These are phyloP conservation scores for Quercus lobata DNA, from an alignment of 331 rosid species.

Conservation along the genomic window DNA sequence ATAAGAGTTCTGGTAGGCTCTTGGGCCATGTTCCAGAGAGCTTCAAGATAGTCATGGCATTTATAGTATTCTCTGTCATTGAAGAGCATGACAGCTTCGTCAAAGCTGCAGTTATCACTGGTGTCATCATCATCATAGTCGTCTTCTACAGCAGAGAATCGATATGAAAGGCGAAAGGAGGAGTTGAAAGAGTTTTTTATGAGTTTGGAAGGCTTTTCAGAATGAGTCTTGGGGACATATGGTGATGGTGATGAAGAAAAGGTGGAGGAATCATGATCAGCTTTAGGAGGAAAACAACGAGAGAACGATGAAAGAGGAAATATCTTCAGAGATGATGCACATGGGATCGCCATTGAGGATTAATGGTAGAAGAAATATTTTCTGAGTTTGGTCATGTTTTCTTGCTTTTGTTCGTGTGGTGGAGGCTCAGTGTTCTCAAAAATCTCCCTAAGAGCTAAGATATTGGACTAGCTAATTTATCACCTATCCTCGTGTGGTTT, in stretches of 20 bases:
- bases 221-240: background rate
- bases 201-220: slow-evolving; percentile 17
- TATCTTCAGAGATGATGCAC: background rate
- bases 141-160: slow-evolving; percentile 36
- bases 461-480: too few species aligned
- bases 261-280: background rate
- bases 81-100: slow-evolving; percentile 65
- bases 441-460: too few species aligned
- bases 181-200: slow-evolving; percentile 4
- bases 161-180: slow-evolving; percentile 22
- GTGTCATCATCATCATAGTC: slow-evolving; percentile 29
- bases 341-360: background rate
- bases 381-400: background rate
- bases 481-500: too few species aligned
- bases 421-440: background rate
- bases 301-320: background rate
- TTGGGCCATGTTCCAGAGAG: slow-evolving; percentile 64
- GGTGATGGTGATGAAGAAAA: background rate
- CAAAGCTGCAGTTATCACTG: slow-evolving; percentile 36
- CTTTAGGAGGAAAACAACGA: background rate
- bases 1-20: slow-evolving; percentile 73
- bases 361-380: background rate
- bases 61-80: slow-evolving; percentile 63
- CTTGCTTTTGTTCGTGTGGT: background rate
- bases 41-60: slow-evolving; percentile 75